Conservation (phyloP, 1,284 basidiomycete genomes). For the Volvariella surrecta region DNA sequence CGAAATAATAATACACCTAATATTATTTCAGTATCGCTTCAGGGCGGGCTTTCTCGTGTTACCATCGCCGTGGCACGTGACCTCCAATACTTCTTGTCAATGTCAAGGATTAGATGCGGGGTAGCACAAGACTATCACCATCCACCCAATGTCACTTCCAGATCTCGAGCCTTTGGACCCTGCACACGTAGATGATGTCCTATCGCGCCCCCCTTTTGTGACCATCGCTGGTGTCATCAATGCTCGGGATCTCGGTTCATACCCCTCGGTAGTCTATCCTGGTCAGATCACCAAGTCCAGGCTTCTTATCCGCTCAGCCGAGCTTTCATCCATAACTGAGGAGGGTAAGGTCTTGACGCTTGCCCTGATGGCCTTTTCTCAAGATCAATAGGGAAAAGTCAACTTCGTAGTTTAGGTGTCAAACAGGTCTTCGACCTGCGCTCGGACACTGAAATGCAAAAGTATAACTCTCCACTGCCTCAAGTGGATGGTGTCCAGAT, state of each 20-base stretch:
- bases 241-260: slow-evolving; percentile 59
- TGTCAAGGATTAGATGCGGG: not conserved
- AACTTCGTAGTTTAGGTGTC: slow-evolving; percentile 53
- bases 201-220: slow-evolving; percentile 62
- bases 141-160: slow-evolving; percentile 1
- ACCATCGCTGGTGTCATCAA: slow-evolving; percentile 62
- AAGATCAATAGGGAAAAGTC: slow-evolving; percentile 39
- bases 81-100: not conserved
- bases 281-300: slow-evolving; percentile 46
- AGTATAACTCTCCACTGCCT: slow-evolving; percentile 59
- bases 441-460: slow-evolving; percentile 68
- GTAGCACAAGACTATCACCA: not conserved
- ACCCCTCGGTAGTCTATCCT: slow-evolving; percentile 35
- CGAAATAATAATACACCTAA: too few relatives aligned
- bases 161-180: slow-evolving; percentile 59
- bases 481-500: slow-evolving; percentile 52
- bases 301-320: slow-evolving; percentile 57
- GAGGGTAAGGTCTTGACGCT: slow-evolving; percentile 36
- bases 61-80: slow-evolving; percentile 11
- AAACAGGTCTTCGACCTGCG: slow-evolving; percentile 63
- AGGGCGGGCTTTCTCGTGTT: slow-evolving; percentile 32
- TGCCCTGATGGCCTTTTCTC: slow-evolving; percentile 2
- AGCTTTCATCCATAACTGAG: slow-evolving; percentile 57
- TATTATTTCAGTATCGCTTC: slow-evolving; percentile 15
- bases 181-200: slow-evolving; percentile 46